Percentiles rank a stretch among this genome's conserved stretches.
Conservation (phyloP, 352 stramenopile species). For the Pythium graminicola region DNA sequence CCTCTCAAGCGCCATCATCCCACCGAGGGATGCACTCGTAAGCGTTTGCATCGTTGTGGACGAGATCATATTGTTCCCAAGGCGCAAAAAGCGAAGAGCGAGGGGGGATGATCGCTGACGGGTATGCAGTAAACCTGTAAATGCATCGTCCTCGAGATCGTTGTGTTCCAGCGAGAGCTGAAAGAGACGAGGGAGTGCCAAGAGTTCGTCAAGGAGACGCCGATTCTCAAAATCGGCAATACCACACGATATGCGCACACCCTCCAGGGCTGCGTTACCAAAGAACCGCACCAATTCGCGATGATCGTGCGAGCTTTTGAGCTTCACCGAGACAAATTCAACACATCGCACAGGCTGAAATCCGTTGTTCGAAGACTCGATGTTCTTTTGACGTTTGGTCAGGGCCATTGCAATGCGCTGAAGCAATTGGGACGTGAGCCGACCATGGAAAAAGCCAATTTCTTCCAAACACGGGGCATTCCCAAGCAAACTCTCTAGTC, state of each 20-base stretch:
- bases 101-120: slow-evolving; percentile 17
- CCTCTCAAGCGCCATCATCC: slow-evolving; percentile 36
- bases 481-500: slow-evolving; percentile 37
- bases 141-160: slow-evolving; percentile 63
- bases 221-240: slow-evolving; percentile 56
- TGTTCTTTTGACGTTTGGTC: not conserved
- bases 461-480: slow-evolving; percentile 28
- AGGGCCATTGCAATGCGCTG: slow-evolving; percentile 33
- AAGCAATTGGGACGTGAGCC: slow-evolving; percentile 41
- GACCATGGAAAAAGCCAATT: slow-evolving; percentile 70
- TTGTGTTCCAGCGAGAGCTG: slow-evolving; percentile 70
- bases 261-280: slow-evolving; percentile 25
- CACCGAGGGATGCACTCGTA: slow-evolving; percentile 39
- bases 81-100: slow-evolving; percentile 36
- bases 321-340: slow-evolving; percentile 68
- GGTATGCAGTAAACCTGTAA: slow-evolving; percentile 13
- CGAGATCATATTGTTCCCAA: slow-evolving; percentile 59
- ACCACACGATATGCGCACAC: slow-evolving; percentile 53
- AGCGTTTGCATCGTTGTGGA: slow-evolving; percentile 38
- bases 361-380: not conserved
- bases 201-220: slow-evolving; percentile 33
- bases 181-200: slow-evolving; percentile 31
- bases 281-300: slow-evolving; percentile 42
- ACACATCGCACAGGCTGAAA: slow-evolving; percentile 14
- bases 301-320: slow-evolving; percentile 27